A percentile compares a stretch with the other conserved stretches of the same genome.
phyloP scores from a whole-genome alignment of 768 basidiomycete genomes.

The Phylloporus sp. region DNA sequence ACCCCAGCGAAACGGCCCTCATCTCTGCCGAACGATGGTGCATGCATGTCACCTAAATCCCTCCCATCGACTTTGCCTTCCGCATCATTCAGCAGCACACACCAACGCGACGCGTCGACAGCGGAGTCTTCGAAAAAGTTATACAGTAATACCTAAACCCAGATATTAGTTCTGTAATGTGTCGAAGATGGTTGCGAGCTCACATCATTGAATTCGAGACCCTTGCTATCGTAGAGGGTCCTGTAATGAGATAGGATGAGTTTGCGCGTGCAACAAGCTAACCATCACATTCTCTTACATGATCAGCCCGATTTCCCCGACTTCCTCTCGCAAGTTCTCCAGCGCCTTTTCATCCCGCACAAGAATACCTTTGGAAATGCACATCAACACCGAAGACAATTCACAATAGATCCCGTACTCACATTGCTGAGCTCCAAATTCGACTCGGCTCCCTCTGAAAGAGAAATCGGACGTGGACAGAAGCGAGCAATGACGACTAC shows the following conservation, averaged over 20 bases:
- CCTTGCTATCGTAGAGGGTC: constrained; percentile 34
- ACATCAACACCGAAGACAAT: neutral
- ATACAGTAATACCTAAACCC: constrained; percentile 59
- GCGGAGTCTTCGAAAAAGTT: constrained; percentile 71
- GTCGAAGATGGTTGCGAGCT: neutral
- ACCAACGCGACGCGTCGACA: constrained; percentile 52
- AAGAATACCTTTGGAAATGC: constrained; percentile 52
- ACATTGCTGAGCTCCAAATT: constrained; percentile 70
- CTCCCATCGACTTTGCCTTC: constrained; percentile 19
- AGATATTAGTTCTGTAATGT: neutral
- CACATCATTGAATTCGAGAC: constrained; percentile 25
- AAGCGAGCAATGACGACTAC: neutral
- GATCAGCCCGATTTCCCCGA: constrained; percentile 58
- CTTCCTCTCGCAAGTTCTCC: constrained; percentile 42
- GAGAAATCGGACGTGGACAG: constrained; percentile 7
- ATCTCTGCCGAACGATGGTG: constrained; percentile 48
- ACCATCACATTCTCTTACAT: constrained; percentile 37
- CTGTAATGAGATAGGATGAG: constrained; percentile 7
- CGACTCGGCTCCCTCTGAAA: constrained; percentile 44
- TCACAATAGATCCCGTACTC: constrained; percentile 2
- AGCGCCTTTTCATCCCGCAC: constrained; percentile 59
- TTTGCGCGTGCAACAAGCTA: neutral
- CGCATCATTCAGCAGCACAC: constrained; percentile 47
- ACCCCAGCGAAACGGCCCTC: constrained; percentile 48
- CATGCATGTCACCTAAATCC: constrained; percentile 17